Percentiles rank a stretch among this genome's conserved stretches.
These are phyloP conservation scores for Eucommia ulmoides DNA, from an alignment of 257 asterid species.

Conservation along the genomic window DNA sequence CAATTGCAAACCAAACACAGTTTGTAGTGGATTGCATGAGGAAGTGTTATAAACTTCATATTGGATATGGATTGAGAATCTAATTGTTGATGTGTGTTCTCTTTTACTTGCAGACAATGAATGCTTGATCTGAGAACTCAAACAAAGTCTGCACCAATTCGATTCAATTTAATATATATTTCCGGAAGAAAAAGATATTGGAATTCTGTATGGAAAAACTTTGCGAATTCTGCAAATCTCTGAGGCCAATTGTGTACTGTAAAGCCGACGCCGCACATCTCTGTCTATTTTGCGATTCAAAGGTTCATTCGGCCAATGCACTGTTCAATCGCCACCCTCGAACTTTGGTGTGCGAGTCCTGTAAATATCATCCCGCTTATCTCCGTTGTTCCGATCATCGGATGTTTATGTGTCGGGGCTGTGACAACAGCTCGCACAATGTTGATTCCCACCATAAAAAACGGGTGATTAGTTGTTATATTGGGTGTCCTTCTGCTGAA, in stretches of 20 bases:
- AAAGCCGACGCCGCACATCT: conserved; percentile 79
- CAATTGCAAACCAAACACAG: too few species aligned
- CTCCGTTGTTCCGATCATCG: conserved; percentile 42
- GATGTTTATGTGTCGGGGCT: conserved; percentile 59
- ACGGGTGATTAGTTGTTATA: conserved; percentile 29
- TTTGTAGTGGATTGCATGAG: too few species aligned
- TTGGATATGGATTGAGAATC: too few species aligned
- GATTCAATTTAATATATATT: too few species aligned
- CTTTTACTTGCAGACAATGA: too few species aligned
- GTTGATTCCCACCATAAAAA: conserved; percentile 36
- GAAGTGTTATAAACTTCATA: too few species aligned
- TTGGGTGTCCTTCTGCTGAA: conserved; percentile 80
- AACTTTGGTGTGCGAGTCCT: conserved; percentile 51
- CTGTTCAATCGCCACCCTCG: conserved; percentile 72
- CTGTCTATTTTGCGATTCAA: conserved; percentile 74
- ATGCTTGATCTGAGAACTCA: too few species aligned
- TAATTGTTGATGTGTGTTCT: too few species aligned
- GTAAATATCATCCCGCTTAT: conserved; percentile 35
- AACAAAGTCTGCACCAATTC: too few species aligned
- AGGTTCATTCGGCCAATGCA: conserved; percentile 84
- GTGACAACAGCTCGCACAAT: conserved; percentile 34
- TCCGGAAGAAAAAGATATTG: too few species aligned
- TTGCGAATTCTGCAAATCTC: conserved; percentile 61
- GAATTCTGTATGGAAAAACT: conserved; percentile 60
- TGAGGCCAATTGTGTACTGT: conserved; percentile 68